These are phyloP conservation scores for Fusarium decemcellulare DNA, from an alignment of 2,329 filamentous ascomycete species.

Conservation along the genomic window DNA sequence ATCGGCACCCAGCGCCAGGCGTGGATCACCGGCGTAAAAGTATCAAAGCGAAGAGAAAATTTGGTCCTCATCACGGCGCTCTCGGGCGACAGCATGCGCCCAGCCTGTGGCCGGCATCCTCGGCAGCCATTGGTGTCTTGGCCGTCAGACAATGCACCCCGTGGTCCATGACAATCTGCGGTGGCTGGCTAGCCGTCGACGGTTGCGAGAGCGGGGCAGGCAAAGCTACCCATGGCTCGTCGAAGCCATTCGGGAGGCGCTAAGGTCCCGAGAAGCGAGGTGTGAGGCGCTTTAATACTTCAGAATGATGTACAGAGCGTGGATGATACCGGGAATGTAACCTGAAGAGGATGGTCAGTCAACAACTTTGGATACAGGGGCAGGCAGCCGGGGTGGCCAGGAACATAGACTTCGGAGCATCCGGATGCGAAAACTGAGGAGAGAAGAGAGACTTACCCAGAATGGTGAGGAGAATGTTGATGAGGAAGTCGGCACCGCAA, in stretches of 20 bases:
- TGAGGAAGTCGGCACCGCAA: constrained; percentile 87
- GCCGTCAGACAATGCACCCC: constrained; percentile 27
- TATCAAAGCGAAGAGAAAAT: constrained; percentile 35
- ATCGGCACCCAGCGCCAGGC: constrained; percentile 33
- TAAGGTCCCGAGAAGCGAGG: constrained; percentile 26
- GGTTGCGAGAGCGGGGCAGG: constrained; percentile 32
- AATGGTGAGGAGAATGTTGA: constrained; percentile 92
- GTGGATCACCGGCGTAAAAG: constrained; percentile 33
- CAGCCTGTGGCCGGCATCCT: constrained; percentile 22
- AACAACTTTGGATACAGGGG: constrained; percentile 15
- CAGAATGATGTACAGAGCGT: constrained; percentile 93
- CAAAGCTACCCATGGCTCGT: constrained; percentile 16
- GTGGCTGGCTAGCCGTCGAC: constrained; percentile 25
- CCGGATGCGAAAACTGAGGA: constrained; percentile 22
- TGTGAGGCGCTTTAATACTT: constrained; percentile 75
- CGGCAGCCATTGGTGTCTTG: constrained; percentile 40
- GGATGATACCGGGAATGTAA: constrained; percentile 87
- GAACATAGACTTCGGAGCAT: constrained; percentile 55
- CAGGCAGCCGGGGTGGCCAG: not conserved
- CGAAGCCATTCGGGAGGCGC: constrained; percentile 25
- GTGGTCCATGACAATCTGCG: constrained; percentile 21
- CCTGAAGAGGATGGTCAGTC: constrained; percentile 50
- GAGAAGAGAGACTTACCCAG: constrained; percentile 62
- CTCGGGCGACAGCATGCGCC: constrained; percentile 20
- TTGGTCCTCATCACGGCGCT: constrained; percentile 28